Evolutionary conservation across 495 filamentous ascomycete species (phyloP), one percentile per base, ranked within the genome.

Genomic region (Collariella sp.): DNA sequence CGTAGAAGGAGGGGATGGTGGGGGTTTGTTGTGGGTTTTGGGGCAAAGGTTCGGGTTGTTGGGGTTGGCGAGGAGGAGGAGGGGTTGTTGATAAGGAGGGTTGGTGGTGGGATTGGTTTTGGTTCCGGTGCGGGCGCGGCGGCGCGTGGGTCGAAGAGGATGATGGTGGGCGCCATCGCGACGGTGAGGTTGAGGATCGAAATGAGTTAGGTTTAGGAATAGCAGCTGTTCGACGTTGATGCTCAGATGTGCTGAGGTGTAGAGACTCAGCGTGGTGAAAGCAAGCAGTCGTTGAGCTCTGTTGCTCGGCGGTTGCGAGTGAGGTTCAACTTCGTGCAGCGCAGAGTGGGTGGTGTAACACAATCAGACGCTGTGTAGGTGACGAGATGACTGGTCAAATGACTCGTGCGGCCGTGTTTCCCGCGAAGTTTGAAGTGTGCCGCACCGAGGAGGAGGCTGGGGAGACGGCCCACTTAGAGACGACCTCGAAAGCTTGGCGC

Each of bases 1-100:
- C 78, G 76, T 95, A 95, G 54, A 78, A 78, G 38, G 83, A 73
- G 5, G 88, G 86, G 60, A 95, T 70, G 7, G 71, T 71, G 26
- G 59, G 49, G n/a, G 58, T 61, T 5, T 45, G 31, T 12, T 24
- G 45, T 45, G 40, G 22, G 16, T 51, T 13, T 33, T 34, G 11
- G 38, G 35, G 11, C 31, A 31, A 15, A 13, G 51, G 52, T n/a
- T 20, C 22, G 35, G 45, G 40, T 13, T 48, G 5, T 34, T 44
- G 55, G 9, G 22, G 42, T 0, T 46, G 44, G 20, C 46, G 43
- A 18, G 39, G 35, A n/a, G 19, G 40, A 33, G 34, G 22, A 31
- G 26, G 26, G 9, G 57, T 52, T 12, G 38, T 34, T 20, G 53
- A 41, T 19, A 38, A 29, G 34, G 53, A 33, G 46, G n/a, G 40